phyloP scores from a whole-genome alignment of 306 rosid species.

The Prunus armeniaca region DNA sequence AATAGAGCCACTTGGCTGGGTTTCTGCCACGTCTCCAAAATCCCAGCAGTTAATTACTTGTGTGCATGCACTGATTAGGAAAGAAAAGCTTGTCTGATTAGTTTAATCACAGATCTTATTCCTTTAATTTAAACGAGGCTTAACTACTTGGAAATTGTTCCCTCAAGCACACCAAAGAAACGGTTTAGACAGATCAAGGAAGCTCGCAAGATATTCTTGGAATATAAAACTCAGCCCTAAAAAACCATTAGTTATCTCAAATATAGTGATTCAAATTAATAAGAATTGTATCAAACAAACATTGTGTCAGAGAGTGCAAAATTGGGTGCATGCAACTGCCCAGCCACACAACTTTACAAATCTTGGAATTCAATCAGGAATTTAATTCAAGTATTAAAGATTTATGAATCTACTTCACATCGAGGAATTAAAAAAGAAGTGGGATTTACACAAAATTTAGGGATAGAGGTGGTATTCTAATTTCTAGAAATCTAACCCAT shows the following conservation, averaged over 20 bases:
- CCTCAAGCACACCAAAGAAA: slow-evolving; percentile 4
- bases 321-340: background rate
- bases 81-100: background rate
- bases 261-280: slow-evolving; percentile 14
- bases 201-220: slow-evolving; percentile 26
- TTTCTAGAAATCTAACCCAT: too few relatives aligned
- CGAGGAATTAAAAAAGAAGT: accelerated
- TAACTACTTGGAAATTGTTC: slow-evolving; percentile 30
- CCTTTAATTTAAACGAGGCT: background rate
- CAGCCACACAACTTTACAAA: background rate
- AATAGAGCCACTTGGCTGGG: slow-evolving; percentile 22
- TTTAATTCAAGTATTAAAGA: too few relatives aligned
- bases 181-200: slow-evolving; percentile 8
- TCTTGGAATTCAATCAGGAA: too few relatives aligned
- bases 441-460: too few relatives aligned
- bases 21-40: slow-evolving; percentile 32
- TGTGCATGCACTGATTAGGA: slow-evolving; percentile 25
- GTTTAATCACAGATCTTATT: background rate
- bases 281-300: too few relatives aligned
- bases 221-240: background rate
- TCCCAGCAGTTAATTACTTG: background rate
- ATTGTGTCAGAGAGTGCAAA: background rate
- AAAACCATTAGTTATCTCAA: slow-evolving; percentile 15
- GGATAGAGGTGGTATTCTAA: too few relatives aligned
- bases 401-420: too few relatives aligned